Conservation (phyloP, 352 stramenopile species). For the Phytophthora foliorum region DNA sequence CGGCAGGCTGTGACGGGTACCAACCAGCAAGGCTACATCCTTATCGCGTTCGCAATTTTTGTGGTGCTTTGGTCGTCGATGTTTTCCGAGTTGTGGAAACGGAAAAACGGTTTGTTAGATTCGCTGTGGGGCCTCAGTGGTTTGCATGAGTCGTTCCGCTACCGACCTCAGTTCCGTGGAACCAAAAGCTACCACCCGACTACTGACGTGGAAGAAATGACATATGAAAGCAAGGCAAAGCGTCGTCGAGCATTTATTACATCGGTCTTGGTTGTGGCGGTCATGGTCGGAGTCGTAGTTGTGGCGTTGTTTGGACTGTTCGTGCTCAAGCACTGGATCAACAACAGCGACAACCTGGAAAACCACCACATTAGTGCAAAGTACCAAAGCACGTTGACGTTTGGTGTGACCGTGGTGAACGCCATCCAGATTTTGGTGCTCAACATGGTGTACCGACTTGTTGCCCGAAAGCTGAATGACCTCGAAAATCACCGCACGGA, state of each 20-base stretch:
- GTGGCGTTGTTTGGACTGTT: constrained; percentile 80
- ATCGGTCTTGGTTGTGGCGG: constrained; percentile 70
- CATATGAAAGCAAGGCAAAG: constrained; percentile 67
- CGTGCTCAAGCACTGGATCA: constrained; percentile 77
- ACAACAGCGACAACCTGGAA: constrained; percentile 47
- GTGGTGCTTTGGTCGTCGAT: constrained; percentile 91
- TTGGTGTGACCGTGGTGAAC: constrained; percentile 69
- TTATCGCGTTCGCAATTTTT: constrained; percentile 84
- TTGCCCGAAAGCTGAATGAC: constrained; percentile 95
- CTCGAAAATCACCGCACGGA: constrained; percentile 95
- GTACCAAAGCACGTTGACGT: constrained; percentile 56
- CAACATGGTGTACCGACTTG: constrained; percentile 92
- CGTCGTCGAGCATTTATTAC: constrained; percentile 64
- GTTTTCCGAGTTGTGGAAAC: constrained; percentile 92
- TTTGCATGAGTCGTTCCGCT: constrained; percentile 75
- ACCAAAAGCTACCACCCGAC: constrained; percentile 78
- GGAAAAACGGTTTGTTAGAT: constrained; percentile 87
- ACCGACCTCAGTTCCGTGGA: constrained; percentile 89
- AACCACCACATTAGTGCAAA: constrained; percentile 44
- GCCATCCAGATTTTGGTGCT: constrained; percentile 94
- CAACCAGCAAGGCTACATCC: constrained; percentile 72
- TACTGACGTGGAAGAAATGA: constrained; percentile 73
- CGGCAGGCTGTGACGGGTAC: constrained; percentile 45
- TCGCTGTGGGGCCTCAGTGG: constrained; percentile 87
- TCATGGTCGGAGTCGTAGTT: constrained; percentile 82